These are phyloP conservation scores for Alternaria angustiovoidea DNA, from an alignment of 2,329 filamentous ascomycete genomes.

Conservation along the genomic window DNA sequence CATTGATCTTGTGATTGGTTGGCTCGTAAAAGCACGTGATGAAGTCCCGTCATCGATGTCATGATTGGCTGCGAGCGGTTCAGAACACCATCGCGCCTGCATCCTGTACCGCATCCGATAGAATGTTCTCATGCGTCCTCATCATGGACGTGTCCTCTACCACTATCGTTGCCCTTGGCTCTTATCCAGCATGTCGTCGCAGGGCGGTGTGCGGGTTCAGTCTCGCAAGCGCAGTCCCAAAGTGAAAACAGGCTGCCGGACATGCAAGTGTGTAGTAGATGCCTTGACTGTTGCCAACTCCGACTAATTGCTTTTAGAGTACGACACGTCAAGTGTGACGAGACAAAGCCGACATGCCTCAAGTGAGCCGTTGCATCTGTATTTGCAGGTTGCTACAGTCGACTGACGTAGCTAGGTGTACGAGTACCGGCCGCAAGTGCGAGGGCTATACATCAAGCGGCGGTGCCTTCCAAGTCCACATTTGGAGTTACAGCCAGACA, in stretches of 20 bases:
- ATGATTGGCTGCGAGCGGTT: background rate
- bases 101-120: background rate
- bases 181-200: conserved; percentile 8
- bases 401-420: conserved; percentile 33
- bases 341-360: conserved; percentile 30
- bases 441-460: conserved; percentile 32
- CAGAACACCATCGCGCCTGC: background rate
- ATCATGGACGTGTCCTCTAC: background rate
- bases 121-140: background rate
- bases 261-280: conserved; percentile 34
- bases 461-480: conserved; percentile 7
- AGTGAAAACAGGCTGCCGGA: conserved; percentile 36
- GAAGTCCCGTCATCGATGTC: background rate
- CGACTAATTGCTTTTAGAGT: conserved; percentile 1
- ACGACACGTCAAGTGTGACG: conserved; percentile 35
- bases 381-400: background rate
- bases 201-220: background rate
- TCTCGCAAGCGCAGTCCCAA: conserved; percentile 25
- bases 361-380: conserved; percentile 19
- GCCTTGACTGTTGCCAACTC: background rate
- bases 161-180: background rate
- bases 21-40: conserved; percentile 24
- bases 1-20: conserved; percentile 8
- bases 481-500: conserved; percentile 3
- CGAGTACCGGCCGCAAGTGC: conserved; percentile 41